Base-by-base conservation (phyloP, 2,329 filamentous ascomycete genomes). In the Diaporthe eres region DNA sequence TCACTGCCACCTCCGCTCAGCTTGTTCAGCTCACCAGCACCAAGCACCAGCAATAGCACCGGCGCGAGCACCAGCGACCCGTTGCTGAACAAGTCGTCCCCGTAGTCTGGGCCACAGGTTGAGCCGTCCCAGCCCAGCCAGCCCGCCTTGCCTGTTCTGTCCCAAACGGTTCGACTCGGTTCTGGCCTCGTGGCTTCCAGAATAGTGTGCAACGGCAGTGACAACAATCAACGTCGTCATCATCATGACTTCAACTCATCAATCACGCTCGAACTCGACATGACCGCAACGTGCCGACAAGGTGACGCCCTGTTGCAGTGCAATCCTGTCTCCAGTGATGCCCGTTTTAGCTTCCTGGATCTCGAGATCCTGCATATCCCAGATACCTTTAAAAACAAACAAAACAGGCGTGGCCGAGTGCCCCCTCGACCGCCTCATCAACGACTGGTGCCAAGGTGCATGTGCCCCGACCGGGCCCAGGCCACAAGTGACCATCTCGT, bases 331-430 rank as follows among this genome's bases (percentile, higher is more conserved):
- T 25, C 47, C 31, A 68, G n/a, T 31, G 22, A 55, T 31, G n/a
- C 34, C 22, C 65, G 13, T 55, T 70, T 70, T 70, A 55, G 49
- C 49, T 70, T 55, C 31, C 47, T 70, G 49, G 65, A 70, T 70
- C 65, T 70, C 34, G 34, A 53, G n/a, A 42, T 70, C 49, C 47
- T 70, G 65, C 65, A 70, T n/a, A 55, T 70, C 65, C 65, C 31
- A 53, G 44, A 68, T 51, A 68, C 44, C 25, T 28, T 28, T 57
- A 17, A 17, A 42, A 39, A 49, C 42, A 17, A 67, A 67, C 25
- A 67, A 67, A 47, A n/a, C 61, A 67, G 12, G 28, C 42, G 19
- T 22, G 15, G 37, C 51, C 10, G 58, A 63, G n/a, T 44, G 58
- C 58, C 58, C 25, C 25, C n/a, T 31, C 39, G 19, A 68, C 63